Conservation (phyloP, 2,329 filamentous ascomycete species). For the Davidsoniella virescens region DNA sequence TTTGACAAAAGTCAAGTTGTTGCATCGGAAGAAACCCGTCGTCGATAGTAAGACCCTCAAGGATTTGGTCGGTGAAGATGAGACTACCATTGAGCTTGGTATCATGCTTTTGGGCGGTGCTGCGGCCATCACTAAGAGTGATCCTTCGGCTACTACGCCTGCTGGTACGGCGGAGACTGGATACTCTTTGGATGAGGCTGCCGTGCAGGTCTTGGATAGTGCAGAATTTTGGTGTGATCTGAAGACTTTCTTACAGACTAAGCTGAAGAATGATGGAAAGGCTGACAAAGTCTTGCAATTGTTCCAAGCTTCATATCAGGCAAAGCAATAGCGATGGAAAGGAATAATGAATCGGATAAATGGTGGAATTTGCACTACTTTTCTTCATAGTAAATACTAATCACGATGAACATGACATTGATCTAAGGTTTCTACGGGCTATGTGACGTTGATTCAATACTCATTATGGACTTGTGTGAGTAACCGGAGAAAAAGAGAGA, state of each 20-base stretch:
- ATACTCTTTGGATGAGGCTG: constrained; percentile 23
- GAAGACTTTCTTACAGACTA: constrained; percentile 61
- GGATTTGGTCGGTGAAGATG: constrained; percentile 48
- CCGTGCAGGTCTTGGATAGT: constrained; percentile 42
- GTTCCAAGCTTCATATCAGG: constrained; percentile 59
- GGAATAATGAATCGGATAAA: background rate
- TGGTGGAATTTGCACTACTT: background rate
- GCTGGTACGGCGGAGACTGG: constrained; percentile 4
- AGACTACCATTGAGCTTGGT: constrained; percentile 51
- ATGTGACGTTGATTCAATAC: too few relatives aligned
- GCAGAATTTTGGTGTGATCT: constrained; percentile 79
- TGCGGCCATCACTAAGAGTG: constrained; percentile 23
- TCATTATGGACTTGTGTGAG: too few relatives aligned
- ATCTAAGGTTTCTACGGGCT: too few relatives aligned
- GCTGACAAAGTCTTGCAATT: constrained; percentile 47
- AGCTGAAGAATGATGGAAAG: constrained; percentile 52
- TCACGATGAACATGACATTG: too few relatives aligned
- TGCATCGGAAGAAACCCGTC: constrained; percentile 77
- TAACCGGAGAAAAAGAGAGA: too few relatives aligned
- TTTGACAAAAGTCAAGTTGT: constrained; percentile 67
- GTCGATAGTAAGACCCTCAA: constrained; percentile 60
- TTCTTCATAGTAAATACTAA: too few relatives aligned
- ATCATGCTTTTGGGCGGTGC: constrained; percentile 76
- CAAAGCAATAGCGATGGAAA: constrained; percentile 19
- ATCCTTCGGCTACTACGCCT: constrained; percentile 20